Base-by-base conservation (phyloP, 108 stramenopile species). In the Fragilariopsis cylindrus region DNA sequence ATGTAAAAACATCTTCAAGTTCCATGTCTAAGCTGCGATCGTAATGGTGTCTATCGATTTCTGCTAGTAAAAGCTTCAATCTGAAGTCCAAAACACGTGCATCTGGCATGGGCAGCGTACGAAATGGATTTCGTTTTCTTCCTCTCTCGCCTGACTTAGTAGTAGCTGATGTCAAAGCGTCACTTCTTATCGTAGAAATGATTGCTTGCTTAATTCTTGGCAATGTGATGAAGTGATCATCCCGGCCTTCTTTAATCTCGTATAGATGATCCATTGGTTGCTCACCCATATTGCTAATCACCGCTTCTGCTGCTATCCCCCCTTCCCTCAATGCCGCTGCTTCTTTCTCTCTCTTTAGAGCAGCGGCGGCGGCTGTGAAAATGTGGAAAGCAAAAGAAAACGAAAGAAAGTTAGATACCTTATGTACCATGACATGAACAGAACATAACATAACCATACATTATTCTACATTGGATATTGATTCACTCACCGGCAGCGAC, bases 31-130 rank as follows among this genome's bases (percentile, higher is more conserved):
- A 19, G 3, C 62, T 45, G 4, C 9, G 21, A 12, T 63, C 62
- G 43, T 42, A 63, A 63, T 44, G 43, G 42, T 15, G 8, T 47
- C 65, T 76, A 69, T 88, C 85, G 9, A 92, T 81, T 55, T 75
- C 60, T 46, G 70, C 45, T 6, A 92, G 71, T n/a, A 87, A 48
- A 5, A 74, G 56, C n/a, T 80, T 60, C 40, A 92, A 78, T 21
- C 88, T 80, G 75, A 77, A 71, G 75, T 90, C 86, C 44, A 92
- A 74, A 56, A 87, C 69, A 45, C 85, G 78, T 13, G 91, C 82
- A 79, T 92, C 91, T 5, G 91, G 91, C 74, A 92, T 85, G 6
- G 87, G 80, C 41, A 89, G 65, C 7, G 78, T 64, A 49, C 73
- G 82, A 65, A 60, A 54, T 18, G 16, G 52, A 16, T 53, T 71